These are phyloP conservation scores for Amphibolis antarctica DNA, from an alignment of 106 monocot species.

Conservation along the genomic window DNA sequence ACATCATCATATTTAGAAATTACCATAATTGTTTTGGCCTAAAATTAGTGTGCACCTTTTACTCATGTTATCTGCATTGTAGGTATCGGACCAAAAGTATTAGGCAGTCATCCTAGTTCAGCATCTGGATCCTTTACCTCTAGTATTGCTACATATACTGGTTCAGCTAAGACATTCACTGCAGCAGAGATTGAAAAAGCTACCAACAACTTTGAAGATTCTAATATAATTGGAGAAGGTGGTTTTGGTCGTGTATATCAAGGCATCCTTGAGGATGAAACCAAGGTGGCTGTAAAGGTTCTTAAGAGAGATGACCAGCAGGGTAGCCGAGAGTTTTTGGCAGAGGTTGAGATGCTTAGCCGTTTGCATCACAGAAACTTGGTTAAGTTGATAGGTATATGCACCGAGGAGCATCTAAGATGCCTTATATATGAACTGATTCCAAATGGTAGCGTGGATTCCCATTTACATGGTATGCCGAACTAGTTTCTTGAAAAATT, in stretches of 20 bases:
- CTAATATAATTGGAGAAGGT: slow-evolving; percentile 76
- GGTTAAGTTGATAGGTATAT: slow-evolving; percentile 88
- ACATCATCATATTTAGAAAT: too few relatives aligned
- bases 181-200: slow-evolving; percentile 57
- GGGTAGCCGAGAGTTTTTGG: slow-evolving; percentile 78
- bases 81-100: slow-evolving; percentile 25
- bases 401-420: slow-evolving; percentile 53
- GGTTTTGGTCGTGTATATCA: slow-evolving; percentile 84
- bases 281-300: slow-evolving; percentile 67
- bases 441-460: slow-evolving; percentile 93
- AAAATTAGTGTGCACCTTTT: too few relatives aligned
- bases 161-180: slow-evolving; percentile 58
- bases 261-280: slow-evolving; percentile 69
- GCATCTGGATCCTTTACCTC: slow-evolving; percentile 62
- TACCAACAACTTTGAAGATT: slow-evolving; percentile 57
- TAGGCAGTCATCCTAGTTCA: slow-evolving; percentile 47
- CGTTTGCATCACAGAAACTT: slow-evolving; percentile 92
- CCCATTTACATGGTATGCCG: slow-evolving; percentile 80
- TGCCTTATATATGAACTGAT: slow-evolving; percentile 88
- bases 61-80: background rate
- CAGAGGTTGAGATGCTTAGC: slow-evolving; percentile 93
- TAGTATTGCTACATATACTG: slow-evolving; percentile 56
- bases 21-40: too few relatives aligned
- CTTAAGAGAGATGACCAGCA: slow-evolving; percentile 86
- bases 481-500: too few relatives aligned